Evolutionary conservation across 169 alveolate genomes (phyloP).

Genomic region (Plasmodium knowlesi): DNA sequence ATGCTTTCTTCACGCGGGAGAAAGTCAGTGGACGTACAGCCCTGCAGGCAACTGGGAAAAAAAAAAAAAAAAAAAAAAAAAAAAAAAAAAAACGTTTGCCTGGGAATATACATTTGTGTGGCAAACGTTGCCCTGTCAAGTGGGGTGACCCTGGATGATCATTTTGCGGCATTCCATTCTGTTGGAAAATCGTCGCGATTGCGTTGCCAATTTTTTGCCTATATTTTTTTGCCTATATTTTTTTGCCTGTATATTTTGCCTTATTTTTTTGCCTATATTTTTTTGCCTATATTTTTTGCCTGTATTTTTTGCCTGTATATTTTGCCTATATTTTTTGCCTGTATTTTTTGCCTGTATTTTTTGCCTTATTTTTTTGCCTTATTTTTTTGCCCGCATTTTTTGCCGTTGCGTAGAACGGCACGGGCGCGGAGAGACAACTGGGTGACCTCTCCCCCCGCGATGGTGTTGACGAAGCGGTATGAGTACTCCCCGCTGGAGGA

Average conservation of each 20-base stretch:
- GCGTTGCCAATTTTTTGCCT: background rate
- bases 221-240: background rate
- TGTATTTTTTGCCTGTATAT: background rate
- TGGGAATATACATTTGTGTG: background rate
- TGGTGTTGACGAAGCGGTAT: conserved; percentile 14
- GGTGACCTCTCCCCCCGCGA: background rate
- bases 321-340: background rate
- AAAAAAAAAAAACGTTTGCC: background rate
- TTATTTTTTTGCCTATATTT: background rate
- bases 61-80: too few relatives aligned
- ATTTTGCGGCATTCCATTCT: background rate
- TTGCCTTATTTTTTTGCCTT: background rate
- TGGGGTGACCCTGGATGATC: background rate
- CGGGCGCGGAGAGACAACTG: background rate
- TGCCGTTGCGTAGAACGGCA: background rate
- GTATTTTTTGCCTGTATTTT: background rate
- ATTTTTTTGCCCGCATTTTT: background rate
- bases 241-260: background rate
- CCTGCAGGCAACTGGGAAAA: background rate
- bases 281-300: background rate
- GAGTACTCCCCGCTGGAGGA: conserved; percentile 38
- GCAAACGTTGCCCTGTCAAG: background rate
- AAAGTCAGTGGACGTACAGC: background rate
- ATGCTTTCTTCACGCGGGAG: background rate
- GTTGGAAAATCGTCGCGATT: background rate